Base-by-base conservation (phyloP, 768 basidiomycete species). In the Candolleomyces aberdarensis region DNA sequence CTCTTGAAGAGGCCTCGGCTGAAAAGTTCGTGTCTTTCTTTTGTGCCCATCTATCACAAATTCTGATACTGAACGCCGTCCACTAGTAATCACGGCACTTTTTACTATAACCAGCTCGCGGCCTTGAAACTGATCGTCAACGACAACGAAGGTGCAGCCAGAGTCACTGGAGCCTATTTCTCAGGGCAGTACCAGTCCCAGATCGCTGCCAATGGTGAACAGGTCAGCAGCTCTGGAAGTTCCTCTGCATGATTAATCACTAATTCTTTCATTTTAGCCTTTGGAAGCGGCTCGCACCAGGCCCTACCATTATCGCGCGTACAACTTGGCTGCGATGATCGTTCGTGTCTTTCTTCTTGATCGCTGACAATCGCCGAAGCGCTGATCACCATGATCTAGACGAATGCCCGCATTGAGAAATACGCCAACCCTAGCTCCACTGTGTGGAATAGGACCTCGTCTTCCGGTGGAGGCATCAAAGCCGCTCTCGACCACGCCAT, bases 321-420 rank as follows among this genome's bases (percentile, higher is more conserved):
- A 86, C 72, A 90, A 90, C 63, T 76, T 88, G 15, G 84, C 82
- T 1, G 87, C 85, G 8, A 85, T 88, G 82, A 83, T 87, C 53
- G 85, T 87, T 62, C 68, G 82, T 69, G 9, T 5, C 51, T 22
- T n/a, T 51, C 47, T 11, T 5, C 8, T n/a, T 43, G 9, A 46
- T 55, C 46, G 22, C 39, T 39, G 59, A 19, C 44, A 31, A 31
- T 46, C 26, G 26, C 26, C 26, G 26, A 31, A 46, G 29, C 47
- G 54, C n/a, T 8, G 9, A 41, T 46, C 26, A 44, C 57, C 32
- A 52, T 53, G 17, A 46, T 40, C 9, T 48, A 87, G 85, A 84
- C 84, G 6, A 85, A 83, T 62, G 86, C 85, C 3, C 79, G 81
- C 41, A 68, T 89, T 41, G 81, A 75, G 17, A 71, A 75, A 36